Evolutionary conservation across 106 monocot species (phyloP), one percentile per base, ranked within the genome.

Genomic region (Narthecium ossifragum): DNA sequence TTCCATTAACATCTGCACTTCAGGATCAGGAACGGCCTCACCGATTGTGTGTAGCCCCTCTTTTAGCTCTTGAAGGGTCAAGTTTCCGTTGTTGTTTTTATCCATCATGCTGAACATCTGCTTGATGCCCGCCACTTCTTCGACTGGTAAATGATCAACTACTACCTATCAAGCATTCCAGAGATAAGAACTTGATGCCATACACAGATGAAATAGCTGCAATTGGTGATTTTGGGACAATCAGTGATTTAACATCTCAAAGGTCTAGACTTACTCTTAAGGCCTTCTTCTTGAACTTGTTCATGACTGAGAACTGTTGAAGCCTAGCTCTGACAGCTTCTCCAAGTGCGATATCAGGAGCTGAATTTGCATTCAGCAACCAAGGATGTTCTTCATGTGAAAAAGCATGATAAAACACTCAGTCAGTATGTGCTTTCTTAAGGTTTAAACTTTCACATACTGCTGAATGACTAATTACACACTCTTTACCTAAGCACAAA

Each of bases 71-170:
- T 89, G 78, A 6, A 89, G n/a, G 21, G 89, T 78, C 22, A 85
- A 62, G 46, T 61, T 75, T 6, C 84, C 88, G 36, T 84, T 88
- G 26, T 88, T 70, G 59, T 88, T 80, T 46, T 67, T 77, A 48
- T 88, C 88, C 76, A 88, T 74, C 71, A 74, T 77, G 39, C 82
- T 34, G 46, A 88, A 88, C 64, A 88, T 61, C 63, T 82, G 60
- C 36, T 73, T 82, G 41, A 82, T 70, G 4, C 72, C 70, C 31
- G 73, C 69, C 21, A 77, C 62, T 73, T 82, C 73, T 62, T 82
- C 82, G 24, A 63, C 61, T 41, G 83, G 74, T 32, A 83, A 53
- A 23, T 74, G 73, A 18, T 83, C 83, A 47, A 69, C 78, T 18
- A 78, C 73, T 21, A 83, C 61, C 83, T 83, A 59, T n/a, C 68